These are phyloP conservation scores for Diaporthe citrichinensis DNA, from an alignment of 2,329 filamentous ascomycete species.

Conservation along the genomic window DNA sequence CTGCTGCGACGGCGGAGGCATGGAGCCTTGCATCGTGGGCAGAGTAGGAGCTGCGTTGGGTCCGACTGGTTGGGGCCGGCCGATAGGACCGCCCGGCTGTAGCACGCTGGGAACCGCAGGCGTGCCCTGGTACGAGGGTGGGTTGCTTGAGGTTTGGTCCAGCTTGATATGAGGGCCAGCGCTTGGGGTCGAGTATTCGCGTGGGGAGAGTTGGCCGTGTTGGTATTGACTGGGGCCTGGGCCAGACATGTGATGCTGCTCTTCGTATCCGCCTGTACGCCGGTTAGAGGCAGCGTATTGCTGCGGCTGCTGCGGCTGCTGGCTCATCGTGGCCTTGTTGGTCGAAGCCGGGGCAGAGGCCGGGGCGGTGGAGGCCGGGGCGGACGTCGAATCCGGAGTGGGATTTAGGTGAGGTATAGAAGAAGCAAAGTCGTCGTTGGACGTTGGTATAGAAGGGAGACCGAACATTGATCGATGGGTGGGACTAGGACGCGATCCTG, in stretches of 20 bases:
- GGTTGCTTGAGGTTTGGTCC: constrained; percentile 58
- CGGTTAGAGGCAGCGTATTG: constrained; percentile 50
- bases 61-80: constrained; percentile 50
- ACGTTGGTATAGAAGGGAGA: constrained; percentile 41
- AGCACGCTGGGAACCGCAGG: constrained; percentile 70
- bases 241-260: constrained; percentile 68
- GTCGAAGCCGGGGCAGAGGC: constrained; percentile 6
- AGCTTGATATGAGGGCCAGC: constrained; percentile 66
- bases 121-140: constrained; percentile 56
- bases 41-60: constrained; percentile 62
- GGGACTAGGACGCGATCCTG: constrained; percentile 22
- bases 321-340: constrained; percentile 52
- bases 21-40: constrained; percentile 61
- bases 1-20: constrained; percentile 46
- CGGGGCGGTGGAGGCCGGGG: constrained; percentile 2
- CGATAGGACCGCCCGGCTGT: constrained; percentile 64
- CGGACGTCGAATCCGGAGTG: constrained; percentile 6
- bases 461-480: constrained; percentile 37
- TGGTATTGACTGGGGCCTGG: constrained; percentile 57
- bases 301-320: constrained; percentile 53
- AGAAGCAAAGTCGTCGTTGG: constrained; percentile 41
- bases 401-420: constrained; percentile 39
- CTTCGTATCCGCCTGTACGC: constrained; percentile 56
- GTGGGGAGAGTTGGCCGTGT: constrained; percentile 60
- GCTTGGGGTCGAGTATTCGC: constrained; percentile 58